Conservation (phyloP, 495 filamentous ascomycete species). For the Aspergillus steynii region DNA sequence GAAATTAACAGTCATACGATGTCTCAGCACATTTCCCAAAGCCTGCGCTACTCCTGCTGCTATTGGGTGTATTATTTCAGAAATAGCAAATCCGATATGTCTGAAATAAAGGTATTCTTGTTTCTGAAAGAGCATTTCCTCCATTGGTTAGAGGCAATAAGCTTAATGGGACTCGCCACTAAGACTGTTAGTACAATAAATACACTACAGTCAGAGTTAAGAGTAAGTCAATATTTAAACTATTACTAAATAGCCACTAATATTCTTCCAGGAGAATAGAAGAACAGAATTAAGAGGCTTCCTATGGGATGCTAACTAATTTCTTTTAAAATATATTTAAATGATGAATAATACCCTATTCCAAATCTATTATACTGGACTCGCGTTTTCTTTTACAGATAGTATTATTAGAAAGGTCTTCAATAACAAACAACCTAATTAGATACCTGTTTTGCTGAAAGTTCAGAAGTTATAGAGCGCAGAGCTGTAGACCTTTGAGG, state of each 20-base stretch:
- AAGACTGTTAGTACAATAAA: conserved; percentile 16
- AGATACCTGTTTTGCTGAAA: neutral
- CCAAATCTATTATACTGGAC: conserved; percentile 16
- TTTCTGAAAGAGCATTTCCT: conserved; percentile 47
- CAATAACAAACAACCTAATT: neutral
- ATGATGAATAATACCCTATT: conserved; percentile 27
- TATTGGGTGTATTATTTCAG: conserved; percentile 45
- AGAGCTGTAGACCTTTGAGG: neutral
- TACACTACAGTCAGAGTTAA: neutral
- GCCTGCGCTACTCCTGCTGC: conserved; percentile 38
- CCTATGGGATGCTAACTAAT: conserved; percentile 33
- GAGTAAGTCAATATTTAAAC: conserved; percentile 1
- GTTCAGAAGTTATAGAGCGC: neutral
- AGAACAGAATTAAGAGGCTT: conserved; percentile 20
- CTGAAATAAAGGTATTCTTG: conserved; percentile 24
- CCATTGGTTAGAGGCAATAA: conserved; percentile 44
- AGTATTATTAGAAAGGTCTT: conserved; percentile 14
- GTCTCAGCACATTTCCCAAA: conserved; percentile 20
- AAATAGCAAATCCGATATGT: conserved; percentile 20
- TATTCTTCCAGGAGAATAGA: conserved; percentile 8
- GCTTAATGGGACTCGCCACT: conserved; percentile 31
- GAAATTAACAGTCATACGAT: conserved; percentile 25
- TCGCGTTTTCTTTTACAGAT: conserved; percentile 14
- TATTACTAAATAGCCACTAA: neutral
- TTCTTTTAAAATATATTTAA: conserved; percentile 26